Evolutionary conservation across 768 basidiomycete genomes (phyloP), one percentile per base, ranked within the genome.

Genomic region (Dictyophora rubrovolvata): DNA sequence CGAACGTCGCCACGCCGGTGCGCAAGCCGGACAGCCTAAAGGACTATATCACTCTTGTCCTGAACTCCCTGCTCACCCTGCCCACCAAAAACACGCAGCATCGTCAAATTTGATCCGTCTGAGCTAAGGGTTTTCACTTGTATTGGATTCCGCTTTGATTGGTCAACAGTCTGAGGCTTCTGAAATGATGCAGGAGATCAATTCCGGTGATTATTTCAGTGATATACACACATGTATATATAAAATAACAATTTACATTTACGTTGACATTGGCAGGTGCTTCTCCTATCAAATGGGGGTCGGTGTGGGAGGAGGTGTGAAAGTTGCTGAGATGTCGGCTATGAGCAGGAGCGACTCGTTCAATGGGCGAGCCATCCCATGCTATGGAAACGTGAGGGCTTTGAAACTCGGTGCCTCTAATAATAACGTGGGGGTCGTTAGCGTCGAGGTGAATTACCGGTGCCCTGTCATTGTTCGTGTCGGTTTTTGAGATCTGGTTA

Each of bases 261-360:
- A 28, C 28, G 28, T 7, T 28, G 28, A 7, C 28, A 28, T 46
- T 56, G 33, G 49, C 55, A 48, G 55, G 55, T 16, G 55, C 55
- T 56, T 56, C 55, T 56, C 55, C 55, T 56, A 56, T 56, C 33
- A 56, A 48, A 20, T 47, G 46, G 10, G 55, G 49, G 11, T 42
- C 55, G 28, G 20, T 36, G 12, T 23, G 17, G 14, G 28, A 21
- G 6, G 55, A n/a, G n/a, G n/a, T 34, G 49, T 18, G 21, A 36
- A n/a, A 20, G 23, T 9, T 14, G 22, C 18, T 9, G 17, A 33
- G 14, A 2, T 21, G 18, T 7, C 9, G 42, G 12, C 21, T 33
- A n/a, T 56, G 47, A 22, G n/a, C 23, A 5, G 55, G 55, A 22
- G 28, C 28, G 16, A 34, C 22, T 23, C 49, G 46, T 18, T 48